Evolutionary conservation across 2,329 filamentous ascomycete genomes (phyloP).

Genomic region (Blumeria graminis): DNA sequence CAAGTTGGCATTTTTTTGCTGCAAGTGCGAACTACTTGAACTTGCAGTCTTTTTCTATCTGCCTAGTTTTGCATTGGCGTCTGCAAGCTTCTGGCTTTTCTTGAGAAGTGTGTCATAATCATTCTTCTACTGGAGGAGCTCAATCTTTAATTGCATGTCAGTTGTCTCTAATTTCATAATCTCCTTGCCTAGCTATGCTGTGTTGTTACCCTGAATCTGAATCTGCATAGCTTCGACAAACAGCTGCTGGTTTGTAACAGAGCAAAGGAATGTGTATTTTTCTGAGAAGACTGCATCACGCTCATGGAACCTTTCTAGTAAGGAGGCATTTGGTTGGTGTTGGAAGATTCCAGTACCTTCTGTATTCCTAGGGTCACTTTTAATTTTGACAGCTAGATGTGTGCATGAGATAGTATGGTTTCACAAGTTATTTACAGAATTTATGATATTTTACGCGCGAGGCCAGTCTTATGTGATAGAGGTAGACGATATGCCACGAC

Average conservation of each 20-base stretch:
- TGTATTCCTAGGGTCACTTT: not conserved
- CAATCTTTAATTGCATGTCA: not conserved
- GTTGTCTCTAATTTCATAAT: not conserved
- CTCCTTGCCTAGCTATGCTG: not conserved
- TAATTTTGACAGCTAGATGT: not conserved
- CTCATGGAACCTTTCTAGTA: not conserved
- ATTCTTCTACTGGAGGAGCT: not conserved
- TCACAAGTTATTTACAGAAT: not conserved
- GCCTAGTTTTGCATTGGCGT: not conserved
- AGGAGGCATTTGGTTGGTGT: not conserved
- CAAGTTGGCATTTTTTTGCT: not conserved
- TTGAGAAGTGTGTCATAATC: not conserved
- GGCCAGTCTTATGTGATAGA: not conserved
- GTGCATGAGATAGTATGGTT: too few species aligned
- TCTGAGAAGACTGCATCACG: not conserved
- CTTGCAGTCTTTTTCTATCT: not conserved
- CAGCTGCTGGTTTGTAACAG: not conserved
- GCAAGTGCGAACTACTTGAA: not conserved
- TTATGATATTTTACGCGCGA: not conserved
- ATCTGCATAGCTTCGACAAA: not conserved
- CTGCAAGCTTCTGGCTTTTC: not conserved
- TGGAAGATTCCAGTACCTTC: not conserved
- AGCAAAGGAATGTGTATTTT: not conserved
- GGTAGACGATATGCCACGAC: not conserved
- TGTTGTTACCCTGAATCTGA: not conserved